Evolutionary conservation across 495 filamentous ascomycete genomes (phyloP).

Genomic region (Penicillium mononematosum): DNA sequence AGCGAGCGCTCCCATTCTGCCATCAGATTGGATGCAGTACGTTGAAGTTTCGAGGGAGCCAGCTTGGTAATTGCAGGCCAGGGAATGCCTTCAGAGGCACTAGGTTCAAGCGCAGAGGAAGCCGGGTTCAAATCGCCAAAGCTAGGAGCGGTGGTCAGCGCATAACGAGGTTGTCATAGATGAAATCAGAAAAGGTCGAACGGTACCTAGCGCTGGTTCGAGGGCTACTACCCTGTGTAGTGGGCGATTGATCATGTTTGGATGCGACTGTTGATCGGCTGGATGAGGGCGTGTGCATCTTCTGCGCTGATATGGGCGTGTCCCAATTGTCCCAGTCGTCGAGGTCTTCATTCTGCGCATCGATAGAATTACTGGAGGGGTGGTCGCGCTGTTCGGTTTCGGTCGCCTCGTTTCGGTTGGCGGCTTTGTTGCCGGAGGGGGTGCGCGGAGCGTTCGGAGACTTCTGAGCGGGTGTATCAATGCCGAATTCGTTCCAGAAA

Average conservation of each 20-base stretch:
- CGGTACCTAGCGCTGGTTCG: slow-evolving; percentile 56
- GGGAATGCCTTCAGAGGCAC: slow-evolving; percentile 58
- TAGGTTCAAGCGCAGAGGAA: slow-evolving; percentile 35
- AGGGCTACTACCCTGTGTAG: slow-evolving; percentile 47
- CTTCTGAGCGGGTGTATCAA: slow-evolving; percentile 52
- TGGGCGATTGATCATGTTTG: slow-evolving; percentile 47
- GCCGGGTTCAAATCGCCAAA: slow-evolving; percentile 45
- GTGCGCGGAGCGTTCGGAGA: slow-evolving; percentile 36
- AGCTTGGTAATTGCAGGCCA: slow-evolving; percentile 65
- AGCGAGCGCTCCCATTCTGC: slow-evolving; percentile 70
- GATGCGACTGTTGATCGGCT: slow-evolving; percentile 47
- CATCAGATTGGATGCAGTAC: slow-evolving; percentile 70
- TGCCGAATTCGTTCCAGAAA: slow-evolving; percentile 56
- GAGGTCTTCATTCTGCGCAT: slow-evolving; percentile 50
- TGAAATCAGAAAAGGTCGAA: slow-evolving; percentile 36
- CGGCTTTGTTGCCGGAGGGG: slow-evolving; percentile 22
- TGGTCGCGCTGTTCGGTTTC: slow-evolving; percentile 35
- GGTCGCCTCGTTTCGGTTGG: slow-evolving; percentile 22
- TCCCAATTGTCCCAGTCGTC: slow-evolving; percentile 76
- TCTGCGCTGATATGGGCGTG: slow-evolving; percentile 44
- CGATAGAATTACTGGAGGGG: slow-evolving; percentile 26
- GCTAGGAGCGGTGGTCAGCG: slow-evolving; percentile 34
- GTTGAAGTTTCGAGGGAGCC: slow-evolving; percentile 64
- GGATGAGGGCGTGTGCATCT: slow-evolving; percentile 48
- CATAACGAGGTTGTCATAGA: slow-evolving; percentile 35